Evolutionary conservation across 2,329 filamentous ascomycete genomes (phyloP), one percentile per base, ranked within the genome.

Genomic region (Apiospora arundinis): DNA sequence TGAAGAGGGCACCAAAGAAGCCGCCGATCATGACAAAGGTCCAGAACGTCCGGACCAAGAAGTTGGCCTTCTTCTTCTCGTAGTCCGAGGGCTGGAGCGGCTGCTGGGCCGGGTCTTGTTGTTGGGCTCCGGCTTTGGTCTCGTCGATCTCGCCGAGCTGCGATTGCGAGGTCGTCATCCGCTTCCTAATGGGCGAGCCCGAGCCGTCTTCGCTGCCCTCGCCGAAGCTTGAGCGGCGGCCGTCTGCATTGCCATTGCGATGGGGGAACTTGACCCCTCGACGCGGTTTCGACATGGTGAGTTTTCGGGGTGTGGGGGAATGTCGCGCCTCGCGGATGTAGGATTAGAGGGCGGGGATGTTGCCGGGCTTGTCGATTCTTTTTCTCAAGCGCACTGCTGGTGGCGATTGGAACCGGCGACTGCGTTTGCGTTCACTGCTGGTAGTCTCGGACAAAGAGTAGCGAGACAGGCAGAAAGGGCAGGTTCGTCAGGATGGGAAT

Each of bases 11-110:
- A 71, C 90, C 88, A 83, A 98, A 98, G 88, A 99, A 99, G 79
- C 91, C 89, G 70, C 87, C 93, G 77, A 99, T 97, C 96, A 99
- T 99, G 84, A 97, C 92, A 75, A 99, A 92, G 4, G 94, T 98
- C 96, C 96, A 99, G 87, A 98, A 94, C 70, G 95, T 95, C 78
- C 96, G 92, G 49, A 95, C 97, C 79, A 98, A 93, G 86, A 99
- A 98, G 82, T 96, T 97, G 82, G 95, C 92, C 86, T 97, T 98
- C 85, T 99, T 99, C 90, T 98, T 98, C 81, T 98, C 95, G 82
- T 97, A 98, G 74, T 98, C 96, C 76, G 90, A 75, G 28, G 45
- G 25, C 18, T 32, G 32, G 32, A 23, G 32, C 40, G 89, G 72
- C 46, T 75, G 75, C 44, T 76, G 71, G 44, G 52, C 25, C 16